phyloP scores from a whole-genome alignment of 805 yeast species.

The Yarrowia divulgata region DNA sequence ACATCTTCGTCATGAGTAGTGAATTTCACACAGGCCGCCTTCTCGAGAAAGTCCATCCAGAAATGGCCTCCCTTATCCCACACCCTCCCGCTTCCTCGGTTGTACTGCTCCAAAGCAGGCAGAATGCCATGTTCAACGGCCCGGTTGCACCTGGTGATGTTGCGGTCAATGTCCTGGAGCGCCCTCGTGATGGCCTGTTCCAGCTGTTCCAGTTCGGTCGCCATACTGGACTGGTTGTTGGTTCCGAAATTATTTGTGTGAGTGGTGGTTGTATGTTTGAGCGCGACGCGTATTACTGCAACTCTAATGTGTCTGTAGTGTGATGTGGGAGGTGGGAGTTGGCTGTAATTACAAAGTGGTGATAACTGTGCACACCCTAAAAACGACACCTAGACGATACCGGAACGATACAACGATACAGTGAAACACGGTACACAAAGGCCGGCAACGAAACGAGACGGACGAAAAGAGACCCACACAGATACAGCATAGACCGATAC shows the following conservation, averaged over 20 bases:
- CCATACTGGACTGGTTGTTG: conserved; percentile 40
- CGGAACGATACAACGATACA: no score
- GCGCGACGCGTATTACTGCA: conserved; percentile 32
- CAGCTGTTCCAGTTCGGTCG: conserved; percentile 63
- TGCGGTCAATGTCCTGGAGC: conserved; percentile 79
- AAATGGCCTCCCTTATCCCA: conserved; percentile 69
- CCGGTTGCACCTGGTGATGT: conserved; percentile 70
- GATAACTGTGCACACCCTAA: neutral
- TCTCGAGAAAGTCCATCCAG: conserved; percentile 81
- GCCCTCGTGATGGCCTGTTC: conserved; percentile 82
- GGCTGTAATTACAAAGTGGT: neutral
- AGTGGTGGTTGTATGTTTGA: neutral
- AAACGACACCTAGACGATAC: conserved; percentile 9
- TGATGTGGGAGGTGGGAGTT: neutral
- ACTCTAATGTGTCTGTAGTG: neutral
- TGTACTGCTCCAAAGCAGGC: conserved; percentile 70
- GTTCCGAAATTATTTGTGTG: neutral
- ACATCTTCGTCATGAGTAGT: conserved; percentile 57
- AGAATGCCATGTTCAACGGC: conserved; percentile 70
- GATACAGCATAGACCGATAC: neutral
- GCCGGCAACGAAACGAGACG: neutral
- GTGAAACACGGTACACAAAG: no score
- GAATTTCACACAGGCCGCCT: conserved; percentile 71
- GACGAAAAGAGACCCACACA: neutral
- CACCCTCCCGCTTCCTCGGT: conserved; percentile 62